Conservation (phyloP, 208 protist genomes). For the Trichomonas vaginalis region DNA sequence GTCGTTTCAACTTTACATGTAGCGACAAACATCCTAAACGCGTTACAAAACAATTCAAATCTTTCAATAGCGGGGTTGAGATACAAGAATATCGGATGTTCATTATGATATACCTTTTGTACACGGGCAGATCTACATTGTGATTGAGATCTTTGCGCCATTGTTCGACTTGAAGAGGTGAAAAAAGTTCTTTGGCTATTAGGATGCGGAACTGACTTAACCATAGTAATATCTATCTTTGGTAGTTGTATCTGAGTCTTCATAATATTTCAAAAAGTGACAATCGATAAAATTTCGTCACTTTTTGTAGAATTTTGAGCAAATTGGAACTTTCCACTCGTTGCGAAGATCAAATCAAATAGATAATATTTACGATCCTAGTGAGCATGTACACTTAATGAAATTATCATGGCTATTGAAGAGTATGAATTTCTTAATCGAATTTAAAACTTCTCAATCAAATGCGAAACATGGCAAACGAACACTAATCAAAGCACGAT, state of each 20-base stretch:
- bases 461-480: too few relatives aligned
- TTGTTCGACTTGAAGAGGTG: not conserved
- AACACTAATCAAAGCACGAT: too few relatives aligned
- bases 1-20: not conserved
- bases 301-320: too few relatives aligned
- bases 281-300: too few relatives aligned
- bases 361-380: too few relatives aligned
- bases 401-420: too few relatives aligned
- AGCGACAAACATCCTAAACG: not conserved
- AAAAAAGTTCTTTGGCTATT: not conserved
- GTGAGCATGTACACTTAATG: too few relatives aligned
- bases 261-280: not conserved
- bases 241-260: not conserved
- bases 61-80: not conserved
- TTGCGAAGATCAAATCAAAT: too few relatives aligned
- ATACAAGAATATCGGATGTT: not conserved
- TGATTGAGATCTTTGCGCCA: not conserved
- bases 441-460: too few relatives aligned
- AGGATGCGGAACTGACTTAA: not conserved
- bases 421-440: too few relatives aligned
- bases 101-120: not conserved
- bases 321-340: too few relatives aligned
- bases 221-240: not conserved
- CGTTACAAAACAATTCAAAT: not conserved
- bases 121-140: not conserved